These are phyloP conservation scores for Sporothrix mexicana DNA, from an alignment of 2,329 filamentous ascomycete genomes.

Conservation along the genomic window DNA sequence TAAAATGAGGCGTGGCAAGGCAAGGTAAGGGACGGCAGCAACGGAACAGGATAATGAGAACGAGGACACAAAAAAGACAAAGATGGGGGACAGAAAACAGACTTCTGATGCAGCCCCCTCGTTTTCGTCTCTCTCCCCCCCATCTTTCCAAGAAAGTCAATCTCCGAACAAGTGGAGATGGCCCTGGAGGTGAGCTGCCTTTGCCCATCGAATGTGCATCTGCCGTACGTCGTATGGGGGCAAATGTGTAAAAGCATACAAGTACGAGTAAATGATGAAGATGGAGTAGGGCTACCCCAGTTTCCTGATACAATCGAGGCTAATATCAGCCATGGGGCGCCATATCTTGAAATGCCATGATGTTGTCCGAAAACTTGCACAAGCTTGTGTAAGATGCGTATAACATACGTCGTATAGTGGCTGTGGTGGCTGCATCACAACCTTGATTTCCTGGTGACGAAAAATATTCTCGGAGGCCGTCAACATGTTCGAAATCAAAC, in stretches of 20 bases:
- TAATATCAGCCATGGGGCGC: background rate
- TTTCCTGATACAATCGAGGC: background rate
- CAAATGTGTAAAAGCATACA: background rate
- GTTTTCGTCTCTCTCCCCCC: background rate
- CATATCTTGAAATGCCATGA: background rate
- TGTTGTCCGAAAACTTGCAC: background rate
- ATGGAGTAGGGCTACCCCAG: background rate
- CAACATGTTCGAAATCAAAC: constrained; percentile 6
- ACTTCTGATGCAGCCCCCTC: too few species aligned
- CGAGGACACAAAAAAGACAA: background rate
- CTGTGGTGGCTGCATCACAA: background rate
- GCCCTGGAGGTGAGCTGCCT: background rate
- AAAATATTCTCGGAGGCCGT: background rate
- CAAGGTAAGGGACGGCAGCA: background rate
- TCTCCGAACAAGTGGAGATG: constrained; percentile 15
- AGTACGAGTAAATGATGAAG: background rate
- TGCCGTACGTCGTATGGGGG: background rate
- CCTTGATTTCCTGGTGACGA: background rate
- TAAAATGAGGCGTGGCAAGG: background rate
- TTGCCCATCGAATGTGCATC: background rate
- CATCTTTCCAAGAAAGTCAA: background rate
- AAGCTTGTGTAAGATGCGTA: background rate
- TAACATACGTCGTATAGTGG: background rate
- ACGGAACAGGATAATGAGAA: background rate
- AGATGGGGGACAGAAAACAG: background rate